These are phyloP conservation scores for Vanderwaltozyma polyspora DNA, from an alignment of 805 yeast species.

Conservation along the genomic window DNA sequence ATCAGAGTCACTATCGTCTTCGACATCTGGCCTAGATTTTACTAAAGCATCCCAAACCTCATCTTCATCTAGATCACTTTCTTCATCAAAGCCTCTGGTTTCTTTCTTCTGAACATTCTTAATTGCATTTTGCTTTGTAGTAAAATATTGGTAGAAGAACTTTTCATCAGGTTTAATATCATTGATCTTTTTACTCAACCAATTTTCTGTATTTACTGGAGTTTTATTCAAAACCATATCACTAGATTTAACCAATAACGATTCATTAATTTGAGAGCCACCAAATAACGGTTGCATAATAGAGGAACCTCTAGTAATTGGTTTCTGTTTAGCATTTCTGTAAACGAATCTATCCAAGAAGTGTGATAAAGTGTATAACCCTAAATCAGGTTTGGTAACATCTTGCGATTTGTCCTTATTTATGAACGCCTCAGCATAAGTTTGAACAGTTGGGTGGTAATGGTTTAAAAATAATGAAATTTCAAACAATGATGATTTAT, in stretches of 20 bases:
- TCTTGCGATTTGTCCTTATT: constrained; percentile 33
- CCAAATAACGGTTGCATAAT: constrained; percentile 98
- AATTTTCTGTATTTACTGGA: constrained; percentile 78
- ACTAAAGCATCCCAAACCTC: constrained; percentile 77
- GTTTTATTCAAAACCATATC: constrained; percentile 31
- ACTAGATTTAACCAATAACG: constrained; percentile 58
- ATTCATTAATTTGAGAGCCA: constrained; percentile 46
- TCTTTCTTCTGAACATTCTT: constrained; percentile 23
- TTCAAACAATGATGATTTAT: constrained; percentile 79
- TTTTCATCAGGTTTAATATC: constrained; percentile 77
- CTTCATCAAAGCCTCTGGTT: constrained; percentile 26
- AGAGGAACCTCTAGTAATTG: constrained; percentile 68
- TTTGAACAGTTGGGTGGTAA: constrained; percentile 84
- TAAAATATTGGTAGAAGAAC: constrained; percentile 80
- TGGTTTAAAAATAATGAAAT: constrained; percentile 59
- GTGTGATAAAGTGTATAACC: constrained; percentile 75
- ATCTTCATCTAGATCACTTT: constrained; percentile 46
- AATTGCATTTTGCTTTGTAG: constrained; percentile 39
- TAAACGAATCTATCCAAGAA: constrained; percentile 94
- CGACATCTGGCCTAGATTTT: constrained; percentile 62
- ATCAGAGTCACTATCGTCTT: constrained; percentile 33
- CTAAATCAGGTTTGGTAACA: constrained; percentile 74
- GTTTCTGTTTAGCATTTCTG: constrained; percentile 76
- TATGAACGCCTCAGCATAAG: constrained; percentile 61
- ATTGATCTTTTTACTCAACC: constrained; percentile 55